Base-by-base conservation (phyloP, 495 filamentous ascomycete genomes). In the Aspergillus sclerotioniger region DNA sequence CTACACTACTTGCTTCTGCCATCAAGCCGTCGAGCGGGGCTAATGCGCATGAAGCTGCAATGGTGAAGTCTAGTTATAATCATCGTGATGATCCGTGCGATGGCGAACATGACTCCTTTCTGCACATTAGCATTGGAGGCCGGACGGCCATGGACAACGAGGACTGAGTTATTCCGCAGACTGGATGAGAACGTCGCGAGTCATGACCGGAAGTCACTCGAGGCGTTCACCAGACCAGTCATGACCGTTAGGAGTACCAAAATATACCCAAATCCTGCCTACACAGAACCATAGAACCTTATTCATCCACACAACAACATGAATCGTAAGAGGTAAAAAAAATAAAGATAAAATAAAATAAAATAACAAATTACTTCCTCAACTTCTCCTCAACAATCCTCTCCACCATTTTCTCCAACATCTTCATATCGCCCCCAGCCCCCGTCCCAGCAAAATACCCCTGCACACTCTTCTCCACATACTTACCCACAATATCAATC, bases 401-500 rank as follows among this genome's bases (percentile, higher is more conserved):
- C 66, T 80, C 76, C 13, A 98, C 88, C 80, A 98, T 87, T 74
- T 88, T 90, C 78, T 96, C 88, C 71, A 98, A 66, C 49, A 94
- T 76, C 0, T 83, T 81, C 60, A 84, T 80, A 28, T 83, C n/a
- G n/a, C n/a, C 79, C 17, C 80, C 82, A 28, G 80, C 70, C 7
- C 67, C 64, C 17, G 67, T 70, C 6, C 78, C 80, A 50, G 79
- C 80, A 66, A 85, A 82, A 62, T 84, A 84, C 13, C 71, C 82
- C 59, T 77, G 69, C 1, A 85, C 86, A 57, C 89, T 91, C 84
- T 97, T 99, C 85, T 97, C 95, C 17, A 97, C 92, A 70, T 98
- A 97, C 81, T 99, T 99, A 5, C 93, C 95, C 62, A 97, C 87
- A 80, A 96, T 92, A 72, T 99, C 95, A 51, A 98, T 96, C 80